Base-by-base conservation (phyloP, 2,329 filamentous ascomycete genomes). In the Cladosporium sp. region DNA sequence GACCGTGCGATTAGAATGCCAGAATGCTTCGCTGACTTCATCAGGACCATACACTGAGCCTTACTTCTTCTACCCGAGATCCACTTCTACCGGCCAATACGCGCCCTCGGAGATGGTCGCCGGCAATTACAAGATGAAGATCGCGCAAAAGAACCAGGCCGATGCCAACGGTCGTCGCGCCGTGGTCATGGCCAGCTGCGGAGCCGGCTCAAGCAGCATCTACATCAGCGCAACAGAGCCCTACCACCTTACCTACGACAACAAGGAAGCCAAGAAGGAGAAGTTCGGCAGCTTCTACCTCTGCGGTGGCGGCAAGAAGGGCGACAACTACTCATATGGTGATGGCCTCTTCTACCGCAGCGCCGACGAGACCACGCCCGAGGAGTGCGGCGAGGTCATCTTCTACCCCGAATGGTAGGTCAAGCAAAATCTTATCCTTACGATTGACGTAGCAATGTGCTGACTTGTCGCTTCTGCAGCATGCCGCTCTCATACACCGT, bases 211-310 rank as follows among this genome's bases (percentile, higher is more conserved):
- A n/a, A 52, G 19, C 49, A 52, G 49, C 49, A 52, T 52, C 24
- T 52, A 52, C 49, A 40, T 52, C 24, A 52, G 35, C 35, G 49
- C 15, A 19, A 28, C 35, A 2, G 39, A 40, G 35, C 49, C 49
- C 49, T 20, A 52, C 49, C 49, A 52, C 36, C 49, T 52, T 4
- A 52, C 49, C 22, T 52, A 52, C 36, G 49, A 52, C 20, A 52
- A 52, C 35, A 52, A 52, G 49, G 49, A 52, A 5, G 49, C 35
- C 35, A 52, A 52, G 49, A 39, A 50, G 19, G 49, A 52, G 36
- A 32, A 52, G 24, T 52, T 52, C 49, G 49, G 49, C 49, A 52
- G 49, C 49, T 52, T 52, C 34, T 52, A 52, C 49, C 49, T 52
- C 24, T 52, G 49, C 9, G 42, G 42, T 17, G 24, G 24, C 15